Base-by-base conservation (phyloP, 1,284 basidiomycete species). In the Macrocystidia cucumis region DNA sequence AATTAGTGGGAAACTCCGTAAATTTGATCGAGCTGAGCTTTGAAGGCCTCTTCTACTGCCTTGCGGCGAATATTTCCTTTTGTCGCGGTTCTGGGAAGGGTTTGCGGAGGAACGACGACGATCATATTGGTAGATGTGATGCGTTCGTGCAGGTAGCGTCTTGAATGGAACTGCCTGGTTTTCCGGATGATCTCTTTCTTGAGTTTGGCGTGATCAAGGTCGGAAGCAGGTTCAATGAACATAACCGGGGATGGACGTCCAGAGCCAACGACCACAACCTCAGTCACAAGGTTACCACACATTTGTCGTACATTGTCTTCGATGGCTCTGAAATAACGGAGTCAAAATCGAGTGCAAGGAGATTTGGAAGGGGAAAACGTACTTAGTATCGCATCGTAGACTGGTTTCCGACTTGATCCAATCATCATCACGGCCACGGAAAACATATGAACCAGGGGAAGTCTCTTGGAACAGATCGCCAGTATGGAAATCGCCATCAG, bases 1-100 rank as follows among this genome's bases (percentile, higher is more conserved):
- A n/a, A n/a, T n/a, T n/a, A n/a, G n/a, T n/a, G n/a, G n/a, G n/a
- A n/a, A n/a, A n/a, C n/a, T n/a, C n/a, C 57, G 45, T 72, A 78
- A 19, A 76, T 60, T 36, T 56, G 47, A 48, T 81, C 75, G n/a
- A 82, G 60, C 29, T 67, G 56, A 14, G 45, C 44, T 48, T 63
- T 63, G 56, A 70, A 78, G 6, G 56, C 44, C 27, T 75, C 72
- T 53, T 82, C 78, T 18, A 79, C 76, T 13, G 74, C 77, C 40
- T 62, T 64, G 39, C 78, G 69, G 30, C 80, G 65, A 44, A 82
- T 74, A 46, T 83, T 82, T 22, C 78, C 79, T 52, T 83, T 83
- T 13, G 78, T 78, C 14, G 65, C 69, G 0, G 78, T 83, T 38
- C 78, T 63, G 22, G 78, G 78, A 30, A 82, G 62, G 1, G 74